A percentile compares a stretch with the other conserved stretches of the same genome.
These are phyloP conservation scores for Pythium myriotylum DNA, from an alignment of 352 stramenopile genomes.

Conservation along the genomic window DNA sequence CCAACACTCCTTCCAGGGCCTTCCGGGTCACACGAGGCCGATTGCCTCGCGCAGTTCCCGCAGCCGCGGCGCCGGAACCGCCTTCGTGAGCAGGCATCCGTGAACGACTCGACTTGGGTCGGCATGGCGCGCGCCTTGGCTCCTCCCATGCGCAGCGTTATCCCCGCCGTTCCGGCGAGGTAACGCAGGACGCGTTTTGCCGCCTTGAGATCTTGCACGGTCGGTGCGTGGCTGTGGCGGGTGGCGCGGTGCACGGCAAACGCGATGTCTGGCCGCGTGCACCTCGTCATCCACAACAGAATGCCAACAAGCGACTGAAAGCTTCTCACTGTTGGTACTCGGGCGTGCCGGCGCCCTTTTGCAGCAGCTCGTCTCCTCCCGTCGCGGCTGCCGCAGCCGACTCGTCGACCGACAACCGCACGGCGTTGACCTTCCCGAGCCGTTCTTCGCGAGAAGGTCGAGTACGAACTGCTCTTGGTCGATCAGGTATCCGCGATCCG, in stretches of 20 bases:
- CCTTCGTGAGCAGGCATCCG: too few relatives aligned
- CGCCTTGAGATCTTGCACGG: background rate
- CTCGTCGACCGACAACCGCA: slow-evolving; percentile 23
- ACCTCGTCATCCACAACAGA: slow-evolving; percentile 4
- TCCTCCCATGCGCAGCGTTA: too few relatives aligned
- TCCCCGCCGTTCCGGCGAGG: background rate
- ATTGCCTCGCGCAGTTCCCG: too few relatives aligned
- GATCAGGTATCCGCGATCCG: too few relatives aligned
- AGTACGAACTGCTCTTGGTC: too few relatives aligned
- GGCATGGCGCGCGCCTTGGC: too few relatives aligned
- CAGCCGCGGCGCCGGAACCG: too few relatives aligned
- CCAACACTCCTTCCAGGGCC: too few relatives aligned
- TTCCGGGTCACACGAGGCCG: too few relatives aligned
- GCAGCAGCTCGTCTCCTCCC: slow-evolving; percentile 13
- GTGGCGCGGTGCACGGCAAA: slow-evolving; percentile 5
- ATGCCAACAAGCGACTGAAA: slow-evolving; percentile 43
- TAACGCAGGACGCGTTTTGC: slow-evolving; percentile 7
- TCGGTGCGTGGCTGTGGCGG: background rate
- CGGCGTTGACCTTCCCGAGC: slow-evolving; percentile 19
- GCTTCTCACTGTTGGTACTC: slow-evolving; percentile 20
- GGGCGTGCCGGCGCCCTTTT: slow-evolving; percentile 1
- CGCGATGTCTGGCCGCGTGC: slow-evolving; percentile 6
- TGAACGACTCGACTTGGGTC: too few relatives aligned
- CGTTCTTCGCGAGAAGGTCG: slow-evolving; percentile 16
- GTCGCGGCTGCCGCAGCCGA: background rate